These are phyloP conservation scores for Fusarium begoniae DNA, from an alignment of 2,329 filamentous ascomycete genomes.

Conservation along the genomic window DNA sequence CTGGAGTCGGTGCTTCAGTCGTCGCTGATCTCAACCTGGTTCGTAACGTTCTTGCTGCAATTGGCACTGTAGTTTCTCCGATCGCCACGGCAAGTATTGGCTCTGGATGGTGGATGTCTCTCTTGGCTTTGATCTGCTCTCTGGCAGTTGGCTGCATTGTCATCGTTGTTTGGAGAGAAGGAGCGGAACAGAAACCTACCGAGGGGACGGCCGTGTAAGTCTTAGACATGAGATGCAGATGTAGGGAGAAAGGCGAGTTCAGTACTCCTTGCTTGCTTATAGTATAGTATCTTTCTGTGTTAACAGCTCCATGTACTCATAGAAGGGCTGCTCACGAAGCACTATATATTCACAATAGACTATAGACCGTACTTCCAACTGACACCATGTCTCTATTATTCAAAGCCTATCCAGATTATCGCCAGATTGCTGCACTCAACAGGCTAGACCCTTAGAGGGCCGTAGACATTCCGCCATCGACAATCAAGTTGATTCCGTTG, in stretches of 20 bases:
- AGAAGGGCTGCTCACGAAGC: neutral
- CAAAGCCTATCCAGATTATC: too few species aligned
- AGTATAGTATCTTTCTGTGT: neutral
- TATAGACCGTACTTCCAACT: neutral
- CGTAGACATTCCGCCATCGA: constrained; percentile 36
- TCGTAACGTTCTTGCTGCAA: neutral
- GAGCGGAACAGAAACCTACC: rapidly evolving
- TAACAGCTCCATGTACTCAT: neutral
- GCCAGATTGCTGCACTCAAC: too few species aligned
- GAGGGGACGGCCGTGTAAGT: neutral
- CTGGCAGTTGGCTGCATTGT: neutral
- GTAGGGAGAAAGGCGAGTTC: neutral
- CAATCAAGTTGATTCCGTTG: constrained; percentile 28
- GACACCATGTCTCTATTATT: neutral
- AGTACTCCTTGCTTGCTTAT: neutral
- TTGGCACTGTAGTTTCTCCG: neutral
- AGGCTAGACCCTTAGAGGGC: neutral
- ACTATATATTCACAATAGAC: neutral
- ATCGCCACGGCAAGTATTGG: neutral
- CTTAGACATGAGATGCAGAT: neutral
- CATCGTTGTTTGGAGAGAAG: neutral
- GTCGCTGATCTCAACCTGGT: constrained; percentile 1
- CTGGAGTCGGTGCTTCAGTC: neutral
- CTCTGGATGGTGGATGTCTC: neutral
- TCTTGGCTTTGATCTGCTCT: neutral